Base-by-base conservation (phyloP, 1,284 basidiomycete genomes). In the Pseudozyma hubeiensis region DNA sequence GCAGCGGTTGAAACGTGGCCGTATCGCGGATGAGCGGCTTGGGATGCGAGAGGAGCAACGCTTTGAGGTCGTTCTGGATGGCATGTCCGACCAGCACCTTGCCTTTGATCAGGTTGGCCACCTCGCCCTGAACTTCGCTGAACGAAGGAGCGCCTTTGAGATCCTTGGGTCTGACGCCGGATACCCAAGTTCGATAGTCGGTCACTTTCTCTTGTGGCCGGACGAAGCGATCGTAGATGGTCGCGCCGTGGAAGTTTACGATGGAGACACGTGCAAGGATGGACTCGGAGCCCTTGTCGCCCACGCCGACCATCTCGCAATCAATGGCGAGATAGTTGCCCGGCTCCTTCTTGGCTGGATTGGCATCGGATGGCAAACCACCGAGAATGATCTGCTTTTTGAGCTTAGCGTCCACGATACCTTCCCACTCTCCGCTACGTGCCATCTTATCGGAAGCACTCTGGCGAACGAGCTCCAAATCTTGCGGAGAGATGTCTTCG, bases 281-380 rank as follows among this genome's bases (percentile, higher is more conserved):
- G 0, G 92, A 94, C 82, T 97, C 89, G 2, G 88, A 72, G 10
- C 93, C 94, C 34, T 91, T 88, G 9, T 90, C 88, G 0, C 95
- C 94, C 7, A 98, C 90, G 1, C 95, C 95, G 4, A 99, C 96
- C 95, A 99, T 98, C 86, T 99, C 95, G 79, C 95, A 97, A 84
- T 98, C 95, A 45, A 98, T 87, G 0, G 93, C 90, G 33, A 96
- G 85, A 72, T 91, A 94, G 83, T 90, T 91, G 50, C 92, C 92
- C 1, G 90, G 89, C 64, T 80, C 67, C 54, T 64, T 72, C 57
- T 77, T 75, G 33, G 65, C 64, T 10, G 64, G 47, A 10, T 62
- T 53, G 5, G 68, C 62, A 31, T 70, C 65, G 1, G 57, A 53
- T 1, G 67, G 56, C 14, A 70, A 16, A 1, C 76, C 80, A 31